phyloP scores from a whole-genome alignment of 495 filamentous ascomycete genomes.

The Gamarada debralockiae region DNA sequence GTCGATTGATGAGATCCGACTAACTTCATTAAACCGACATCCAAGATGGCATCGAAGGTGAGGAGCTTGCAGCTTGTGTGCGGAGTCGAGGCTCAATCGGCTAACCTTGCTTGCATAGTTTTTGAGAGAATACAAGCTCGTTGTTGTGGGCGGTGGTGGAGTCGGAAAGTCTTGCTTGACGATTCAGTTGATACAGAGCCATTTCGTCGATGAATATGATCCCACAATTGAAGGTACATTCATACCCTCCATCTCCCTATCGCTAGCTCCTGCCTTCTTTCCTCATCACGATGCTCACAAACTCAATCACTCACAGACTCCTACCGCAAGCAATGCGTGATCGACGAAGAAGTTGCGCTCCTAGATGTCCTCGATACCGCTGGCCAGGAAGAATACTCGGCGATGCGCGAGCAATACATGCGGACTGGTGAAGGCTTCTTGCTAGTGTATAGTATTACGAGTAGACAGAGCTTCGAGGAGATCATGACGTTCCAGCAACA shows the following conservation, averaged over 20 bases:
- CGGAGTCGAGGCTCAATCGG: no score
- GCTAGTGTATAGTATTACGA: slow-evolving; percentile 91
- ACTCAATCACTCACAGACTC: slow-evolving; percentile 63
- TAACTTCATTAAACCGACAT: neutral
- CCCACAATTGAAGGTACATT: slow-evolving; percentile 96
- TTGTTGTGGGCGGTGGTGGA: slow-evolving; percentile 96
- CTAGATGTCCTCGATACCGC: slow-evolving; percentile 98
- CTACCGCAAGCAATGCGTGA: slow-evolving; percentile 98
- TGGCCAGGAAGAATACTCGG: slow-evolving; percentile 98
- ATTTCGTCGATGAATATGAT: slow-evolving; percentile 99
- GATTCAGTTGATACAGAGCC: slow-evolving; percentile 97
- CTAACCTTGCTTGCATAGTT: slow-evolving; percentile 53
- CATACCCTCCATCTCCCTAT: neutral
- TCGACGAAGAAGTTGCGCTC: slow-evolving; percentile 97
- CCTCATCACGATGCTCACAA: slow-evolving; percentile 11
- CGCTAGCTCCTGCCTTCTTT: slow-evolving; percentile 3
- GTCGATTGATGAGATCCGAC: no score
- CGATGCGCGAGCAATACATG: slow-evolving; percentile 99
- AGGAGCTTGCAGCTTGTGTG: neutral
- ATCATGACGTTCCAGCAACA: slow-evolving; percentile 98
- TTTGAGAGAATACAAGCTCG: slow-evolving; percentile 96
- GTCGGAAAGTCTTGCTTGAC: slow-evolving; percentile 99
- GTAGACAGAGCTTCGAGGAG: slow-evolving; percentile 95
- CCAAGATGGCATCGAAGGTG: slow-evolving; percentile 12
- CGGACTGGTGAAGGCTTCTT: slow-evolving; percentile 97